Evolutionary conservation across 108 stramenopile genomes (phyloP).

Genomic region (Cyclotella baltica): DNA sequence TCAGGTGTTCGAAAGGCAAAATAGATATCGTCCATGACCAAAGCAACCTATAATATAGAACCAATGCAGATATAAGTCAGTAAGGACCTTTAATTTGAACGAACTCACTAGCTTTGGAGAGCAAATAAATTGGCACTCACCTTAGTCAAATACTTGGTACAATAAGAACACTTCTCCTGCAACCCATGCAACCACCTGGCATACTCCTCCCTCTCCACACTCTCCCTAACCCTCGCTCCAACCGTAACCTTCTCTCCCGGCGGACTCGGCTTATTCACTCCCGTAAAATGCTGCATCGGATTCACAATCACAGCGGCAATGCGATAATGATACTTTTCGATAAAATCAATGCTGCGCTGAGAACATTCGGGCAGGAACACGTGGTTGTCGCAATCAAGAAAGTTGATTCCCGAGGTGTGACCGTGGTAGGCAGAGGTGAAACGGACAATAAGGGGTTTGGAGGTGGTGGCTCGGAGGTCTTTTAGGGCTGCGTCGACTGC

Average conservation of each 20-base stretch:
- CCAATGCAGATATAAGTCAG: neutral
- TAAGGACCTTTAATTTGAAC: neutral
- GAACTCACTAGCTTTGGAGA: neutral
- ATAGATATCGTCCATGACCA: conserved; percentile 65
- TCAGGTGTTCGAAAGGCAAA: conserved; percentile 67
- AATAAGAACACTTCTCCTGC: conserved; percentile 60
- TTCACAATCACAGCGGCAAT: conserved; percentile 66
- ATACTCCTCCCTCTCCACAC: conserved; percentile 43
- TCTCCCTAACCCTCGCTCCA: conserved; percentile 28
- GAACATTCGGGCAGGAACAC: conserved; percentile 58
- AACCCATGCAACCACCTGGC: conserved; percentile 56
- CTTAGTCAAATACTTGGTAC: conserved; percentile 66
- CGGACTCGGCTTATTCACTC: conserved; percentile 61
- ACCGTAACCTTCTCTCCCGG: conserved; percentile 62
- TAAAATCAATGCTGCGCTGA: conserved; percentile 48
- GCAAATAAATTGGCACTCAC: conserved; percentile 12
- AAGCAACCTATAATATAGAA: conserved; percentile 18
- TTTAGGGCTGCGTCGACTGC: conserved; percentile 64
- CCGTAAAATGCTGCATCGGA: conserved; percentile 69
- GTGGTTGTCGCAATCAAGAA: conserved; percentile 51
- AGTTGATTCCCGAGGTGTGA: conserved; percentile 57
- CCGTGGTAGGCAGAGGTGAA: conserved; percentile 65
- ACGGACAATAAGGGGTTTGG: conserved; percentile 55
- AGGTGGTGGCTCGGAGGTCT: conserved; percentile 53
- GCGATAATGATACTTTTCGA: conserved; percentile 65